A percentile compares a stretch with the other conserved stretches of the same genome.
phyloP scores from a whole-genome alignment of 345 rosid genomes.

The Noccaea bulbosa region DNA sequence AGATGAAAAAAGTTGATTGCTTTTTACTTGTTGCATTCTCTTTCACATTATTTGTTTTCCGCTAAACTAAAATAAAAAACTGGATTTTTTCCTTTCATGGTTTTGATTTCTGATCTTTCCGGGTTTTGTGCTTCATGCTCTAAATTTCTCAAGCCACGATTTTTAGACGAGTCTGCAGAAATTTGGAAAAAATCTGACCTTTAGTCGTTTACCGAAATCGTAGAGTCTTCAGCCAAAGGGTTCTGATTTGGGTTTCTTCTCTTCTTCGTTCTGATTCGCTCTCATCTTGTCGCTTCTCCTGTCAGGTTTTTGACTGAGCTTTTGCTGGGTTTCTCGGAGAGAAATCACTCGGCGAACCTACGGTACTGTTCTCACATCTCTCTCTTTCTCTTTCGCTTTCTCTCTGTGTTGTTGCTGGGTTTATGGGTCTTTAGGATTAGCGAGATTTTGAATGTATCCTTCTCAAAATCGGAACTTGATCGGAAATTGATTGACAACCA shows the following conservation, averaged over 20 bases:
- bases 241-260: neutral
- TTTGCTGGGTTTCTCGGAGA: neutral
- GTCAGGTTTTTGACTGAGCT: conserved; percentile 14
- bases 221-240: neutral
- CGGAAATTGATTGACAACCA: conserved; percentile 1
- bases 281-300: neutral
- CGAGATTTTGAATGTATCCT: neutral
- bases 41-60: neutral
- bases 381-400: neutral
- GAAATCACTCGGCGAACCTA: conserved; percentile 4
- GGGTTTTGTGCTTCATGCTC: neutral
- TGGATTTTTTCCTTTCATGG: neutral
- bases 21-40: neutral
- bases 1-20: neutral
- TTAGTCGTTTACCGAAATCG: neutral
- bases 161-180: neutral
- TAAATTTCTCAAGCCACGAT: neutral
- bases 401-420: conserved; percentile 4
- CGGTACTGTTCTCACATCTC: conserved; percentile 26
- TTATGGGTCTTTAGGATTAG: neutral
- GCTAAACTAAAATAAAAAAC: neutral
- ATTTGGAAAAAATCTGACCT: neutral
- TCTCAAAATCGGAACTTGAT: neutral
- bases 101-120: neutral
- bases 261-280: conserved; percentile 5